Percentiles rank a stretch among this genome's conserved stretches.
phyloP scores from a whole-genome alignment of 352 stramenopile species.

The Pythium phragmiticola region DNA sequence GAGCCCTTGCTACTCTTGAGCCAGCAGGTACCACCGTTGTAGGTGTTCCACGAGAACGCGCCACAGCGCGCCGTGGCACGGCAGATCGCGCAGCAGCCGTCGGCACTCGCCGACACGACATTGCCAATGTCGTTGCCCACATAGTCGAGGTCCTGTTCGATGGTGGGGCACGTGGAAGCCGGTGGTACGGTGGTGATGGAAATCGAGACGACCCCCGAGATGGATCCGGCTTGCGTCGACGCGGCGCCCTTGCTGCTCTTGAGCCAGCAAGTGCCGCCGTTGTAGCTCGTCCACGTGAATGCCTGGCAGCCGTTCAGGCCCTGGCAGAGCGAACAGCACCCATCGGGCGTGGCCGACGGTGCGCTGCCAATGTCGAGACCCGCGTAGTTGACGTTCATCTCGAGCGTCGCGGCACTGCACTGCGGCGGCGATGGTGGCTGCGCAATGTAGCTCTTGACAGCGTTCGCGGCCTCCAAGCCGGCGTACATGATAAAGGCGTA shows the following conservation, averaged over 20 bases:
- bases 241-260: constrained; percentile 16
- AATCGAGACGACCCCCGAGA: background rate
- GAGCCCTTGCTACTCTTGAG: constrained; percentile 2
- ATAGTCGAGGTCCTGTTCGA: constrained; percentile 1
- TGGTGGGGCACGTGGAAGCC: background rate
- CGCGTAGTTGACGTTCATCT: background rate
- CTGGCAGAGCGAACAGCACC: background rate
- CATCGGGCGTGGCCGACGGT: background rate
- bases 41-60: constrained; percentile 4
- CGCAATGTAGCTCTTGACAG: constrained; percentile 38
- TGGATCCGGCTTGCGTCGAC: background rate
- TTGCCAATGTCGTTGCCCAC: background rate
- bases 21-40: constrained; percentile 3
- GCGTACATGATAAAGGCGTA: constrained; percentile 80
- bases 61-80: background rate
- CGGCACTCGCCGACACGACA: background rate
- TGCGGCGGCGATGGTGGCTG: too few relatives aligned
- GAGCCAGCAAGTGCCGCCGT: constrained; percentile 33
- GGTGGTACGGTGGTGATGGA: background rate
- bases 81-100: background rate
- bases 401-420: background rate
- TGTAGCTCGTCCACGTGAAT: constrained; percentile 23
- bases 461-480: constrained; percentile 44
- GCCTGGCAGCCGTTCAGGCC: background rate
- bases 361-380: background rate